Evolutionary conservation across 2,329 filamentous ascomycete genomes (phyloP).

Genomic region (Lasiodiplodia gonubiensis): DNA sequence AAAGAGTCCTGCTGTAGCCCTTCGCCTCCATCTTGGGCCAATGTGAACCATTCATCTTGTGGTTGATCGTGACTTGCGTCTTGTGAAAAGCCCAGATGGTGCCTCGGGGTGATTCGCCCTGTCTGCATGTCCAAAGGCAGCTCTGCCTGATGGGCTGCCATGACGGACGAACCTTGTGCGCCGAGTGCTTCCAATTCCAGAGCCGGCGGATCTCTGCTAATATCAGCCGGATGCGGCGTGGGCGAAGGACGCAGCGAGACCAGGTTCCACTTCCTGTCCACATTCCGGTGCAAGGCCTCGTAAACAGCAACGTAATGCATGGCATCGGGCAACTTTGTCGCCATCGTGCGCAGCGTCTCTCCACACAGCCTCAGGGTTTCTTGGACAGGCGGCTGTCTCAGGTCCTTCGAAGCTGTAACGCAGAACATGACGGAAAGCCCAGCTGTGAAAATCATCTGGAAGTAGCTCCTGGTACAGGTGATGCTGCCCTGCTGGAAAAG

Average conservation of each 20-base stretch:
- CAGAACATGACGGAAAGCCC: constrained; percentile 42
- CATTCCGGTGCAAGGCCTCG: constrained; percentile 37
- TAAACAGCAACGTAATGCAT: constrained; percentile 38
- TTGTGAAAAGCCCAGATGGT: no score
- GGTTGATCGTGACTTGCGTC: neutral
- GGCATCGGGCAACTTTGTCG: constrained; percentile 37
- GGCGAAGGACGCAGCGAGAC: neutral
- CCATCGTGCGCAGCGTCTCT: constrained; percentile 36
- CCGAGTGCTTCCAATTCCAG: no score
- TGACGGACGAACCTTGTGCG: no score
- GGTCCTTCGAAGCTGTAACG: constrained; percentile 37
- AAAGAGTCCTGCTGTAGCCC: neutral
- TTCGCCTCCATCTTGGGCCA: neutral
- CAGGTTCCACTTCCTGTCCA: constrained; percentile 25
- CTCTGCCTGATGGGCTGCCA: no score
- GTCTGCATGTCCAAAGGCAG: no score
- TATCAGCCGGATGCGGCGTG: neutral
- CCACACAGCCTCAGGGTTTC: constrained; percentile 32
- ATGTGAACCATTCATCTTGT: neutral
- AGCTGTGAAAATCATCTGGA: constrained; percentile 56
- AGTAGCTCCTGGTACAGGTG: constrained; percentile 56
- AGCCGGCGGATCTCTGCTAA: neutral
- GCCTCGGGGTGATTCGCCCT: no score
- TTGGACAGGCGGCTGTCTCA: constrained; percentile 27
- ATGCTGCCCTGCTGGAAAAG: constrained; percentile 46